These are phyloP conservation scores for Neonectria punicea DNA, from an alignment of 2,329 filamentous ascomycete genomes.

Conservation along the genomic window DNA sequence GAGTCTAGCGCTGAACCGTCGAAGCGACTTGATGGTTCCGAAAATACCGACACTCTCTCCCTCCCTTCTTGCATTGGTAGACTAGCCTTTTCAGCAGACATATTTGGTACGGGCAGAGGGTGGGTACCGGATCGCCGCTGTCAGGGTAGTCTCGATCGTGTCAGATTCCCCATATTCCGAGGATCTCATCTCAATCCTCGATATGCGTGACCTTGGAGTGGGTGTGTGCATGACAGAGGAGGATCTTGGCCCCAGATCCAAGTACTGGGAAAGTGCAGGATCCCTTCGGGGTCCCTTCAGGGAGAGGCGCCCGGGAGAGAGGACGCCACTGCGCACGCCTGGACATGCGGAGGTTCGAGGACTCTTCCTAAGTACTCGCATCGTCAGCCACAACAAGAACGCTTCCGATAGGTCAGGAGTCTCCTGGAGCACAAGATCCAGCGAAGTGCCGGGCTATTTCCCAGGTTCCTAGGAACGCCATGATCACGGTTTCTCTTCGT, in stretches of 20 bases:
- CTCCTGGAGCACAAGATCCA: conserved; percentile 3
- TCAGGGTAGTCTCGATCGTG: conserved; percentile 6
- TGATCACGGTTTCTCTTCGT: conserved; percentile 26
- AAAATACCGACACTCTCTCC: neutral
- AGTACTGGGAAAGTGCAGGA: neutral
- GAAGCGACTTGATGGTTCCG: neutral
- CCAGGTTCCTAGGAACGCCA: conserved; percentile 24
- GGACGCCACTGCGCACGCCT: neutral
- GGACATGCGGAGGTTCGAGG: neutral
- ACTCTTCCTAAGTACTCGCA: neutral
- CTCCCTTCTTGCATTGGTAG: neutral
- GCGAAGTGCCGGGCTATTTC: conserved; percentile 1
- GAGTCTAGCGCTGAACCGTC: neutral
- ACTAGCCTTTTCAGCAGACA: neutral
- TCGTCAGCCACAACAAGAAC: neutral
- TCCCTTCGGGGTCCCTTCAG: neutral
- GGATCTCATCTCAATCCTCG: conserved; percentile 11
- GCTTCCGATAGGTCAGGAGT: neutral
- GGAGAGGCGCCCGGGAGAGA: neutral
- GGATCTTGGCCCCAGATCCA: neutral
- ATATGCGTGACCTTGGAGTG: neutral
- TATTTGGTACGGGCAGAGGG: neutral
- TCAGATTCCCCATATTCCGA: neutral
- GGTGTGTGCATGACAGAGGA: neutral
- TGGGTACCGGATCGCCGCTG: neutral